These are phyloP conservation scores for Leonotis leonurus DNA, from an alignment of 257 asterid species.

Conservation along the genomic window DNA sequence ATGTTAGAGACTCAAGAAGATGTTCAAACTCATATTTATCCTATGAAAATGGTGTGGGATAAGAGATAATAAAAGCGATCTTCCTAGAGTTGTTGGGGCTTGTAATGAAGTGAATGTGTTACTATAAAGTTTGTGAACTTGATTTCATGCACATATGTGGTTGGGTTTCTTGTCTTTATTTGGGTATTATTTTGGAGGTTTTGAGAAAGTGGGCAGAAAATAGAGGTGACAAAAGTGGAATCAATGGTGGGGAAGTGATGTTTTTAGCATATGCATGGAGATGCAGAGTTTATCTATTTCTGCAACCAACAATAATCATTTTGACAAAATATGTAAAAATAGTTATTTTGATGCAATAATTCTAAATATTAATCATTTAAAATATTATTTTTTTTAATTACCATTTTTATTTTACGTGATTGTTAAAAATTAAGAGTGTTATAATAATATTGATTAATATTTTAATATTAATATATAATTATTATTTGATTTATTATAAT, in stretches of 20 bases:
- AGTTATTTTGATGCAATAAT: too few species aligned
- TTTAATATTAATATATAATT: too few species aligned
- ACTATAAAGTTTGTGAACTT: not conserved
- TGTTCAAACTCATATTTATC: conserved; percentile 12
- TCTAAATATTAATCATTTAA: too few species aligned
- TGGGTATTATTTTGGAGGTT: not conserved
- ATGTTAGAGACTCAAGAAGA: conserved; percentile 2
- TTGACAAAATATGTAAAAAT: too few species aligned
- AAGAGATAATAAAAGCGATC: not conserved
- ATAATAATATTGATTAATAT: too few species aligned
- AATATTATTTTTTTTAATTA: too few species aligned
- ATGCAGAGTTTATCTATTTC: not conserved
- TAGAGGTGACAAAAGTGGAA: not conserved
- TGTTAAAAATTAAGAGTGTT: too few species aligned
- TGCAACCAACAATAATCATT: not conserved
- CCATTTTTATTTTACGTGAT: too few species aligned
- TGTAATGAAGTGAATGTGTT: not conserved
- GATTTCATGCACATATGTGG: not conserved
- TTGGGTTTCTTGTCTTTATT: not conserved
- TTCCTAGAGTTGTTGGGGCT: not conserved
- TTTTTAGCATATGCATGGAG: not conserved
- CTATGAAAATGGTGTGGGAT: not conserved
- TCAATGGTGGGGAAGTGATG: not conserved
- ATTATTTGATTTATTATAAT: too few species aligned
- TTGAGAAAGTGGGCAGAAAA: not conserved